Evolutionary conservation across 2,329 filamentous ascomycete species (phyloP).

Genomic region (Xylaria polymorpha): DNA sequence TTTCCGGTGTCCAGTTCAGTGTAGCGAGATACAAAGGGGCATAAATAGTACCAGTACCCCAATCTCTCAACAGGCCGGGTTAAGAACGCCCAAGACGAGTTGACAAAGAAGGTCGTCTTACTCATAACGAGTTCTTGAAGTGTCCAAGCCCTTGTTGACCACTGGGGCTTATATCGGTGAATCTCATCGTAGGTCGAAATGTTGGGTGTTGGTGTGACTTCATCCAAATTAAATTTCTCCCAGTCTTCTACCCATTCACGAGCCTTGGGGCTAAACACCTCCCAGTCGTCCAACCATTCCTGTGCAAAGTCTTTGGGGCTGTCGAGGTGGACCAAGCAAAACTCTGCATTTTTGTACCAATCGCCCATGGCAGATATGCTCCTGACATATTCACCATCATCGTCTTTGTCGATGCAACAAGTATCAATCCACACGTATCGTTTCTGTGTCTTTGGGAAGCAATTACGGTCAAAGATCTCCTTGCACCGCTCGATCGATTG

Average conservation of each 20-base stretch:
- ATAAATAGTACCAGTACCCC: slow-evolving; percentile 50
- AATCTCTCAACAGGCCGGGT: slow-evolving; percentile 47
- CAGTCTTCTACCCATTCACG: background rate
- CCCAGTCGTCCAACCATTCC: slow-evolving; percentile 45
- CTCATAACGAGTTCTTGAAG: slow-evolving; percentile 52
- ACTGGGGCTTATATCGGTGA: slow-evolving; percentile 41
- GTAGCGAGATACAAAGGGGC: slow-evolving; percentile 47
- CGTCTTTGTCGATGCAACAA: no score
- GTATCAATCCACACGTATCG: no score
- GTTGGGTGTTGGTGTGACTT: slow-evolving; percentile 30
- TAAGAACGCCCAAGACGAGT: slow-evolving; percentile 48
- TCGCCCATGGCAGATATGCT: no score
- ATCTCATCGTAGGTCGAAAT: slow-evolving; percentile 42
- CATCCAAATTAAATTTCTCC: slow-evolving; percentile 4
- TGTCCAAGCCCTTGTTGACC: slow-evolving; percentile 50
- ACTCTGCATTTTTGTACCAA: slow-evolving; percentile 49
- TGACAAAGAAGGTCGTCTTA: slow-evolving; percentile 52
- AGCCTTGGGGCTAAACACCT: slow-evolving; percentile 30
- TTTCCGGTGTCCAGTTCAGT: slow-evolving; percentile 40
- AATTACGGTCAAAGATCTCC: no score
- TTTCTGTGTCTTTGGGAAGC: no score
- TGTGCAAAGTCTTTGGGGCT: slow-evolving; percentile 33
- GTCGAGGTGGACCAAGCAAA: slow-evolving; percentile 49
- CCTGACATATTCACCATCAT: no score
- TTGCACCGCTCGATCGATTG: no score